phyloP scores from a whole-genome alignment of 225 moss, liverwort and hornwort species.

The Ulota crispa region DNA sequence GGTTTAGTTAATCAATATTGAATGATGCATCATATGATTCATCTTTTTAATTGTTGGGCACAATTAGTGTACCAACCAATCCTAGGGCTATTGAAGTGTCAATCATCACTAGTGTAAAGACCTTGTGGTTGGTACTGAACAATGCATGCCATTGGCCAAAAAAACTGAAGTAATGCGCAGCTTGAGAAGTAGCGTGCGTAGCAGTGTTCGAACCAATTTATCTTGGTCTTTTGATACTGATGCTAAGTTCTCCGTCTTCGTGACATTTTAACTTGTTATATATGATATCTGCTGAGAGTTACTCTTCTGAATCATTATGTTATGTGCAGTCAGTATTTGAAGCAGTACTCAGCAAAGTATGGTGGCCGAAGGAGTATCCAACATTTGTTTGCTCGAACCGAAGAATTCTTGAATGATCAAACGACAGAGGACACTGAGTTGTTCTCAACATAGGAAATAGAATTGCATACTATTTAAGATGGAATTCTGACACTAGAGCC shows the following conservation, averaged over 20 bases:
- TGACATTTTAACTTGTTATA: neutral
- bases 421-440: neutral
- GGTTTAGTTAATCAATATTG: neutral
- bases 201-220: neutral
- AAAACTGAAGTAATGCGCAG: neutral
- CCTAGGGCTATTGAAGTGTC: neutral
- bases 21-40: neutral
- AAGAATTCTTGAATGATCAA: conserved; percentile 35
- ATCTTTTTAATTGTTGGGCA: neutral
- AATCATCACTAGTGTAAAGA: neutral
- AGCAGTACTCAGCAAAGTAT: conserved; percentile 27
- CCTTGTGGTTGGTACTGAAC: neutral
- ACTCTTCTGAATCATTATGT: neutral
- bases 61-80: neutral
- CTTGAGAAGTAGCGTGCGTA: neutral
- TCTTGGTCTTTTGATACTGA: neutral
- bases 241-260: neutral
- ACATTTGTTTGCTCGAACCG: conserved; percentile 14
- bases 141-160: neutral
- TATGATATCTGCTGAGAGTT: neutral
- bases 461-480: neutral
- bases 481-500: conserved; percentile 11
- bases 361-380: conserved; percentile 7
- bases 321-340: conserved; percentile 29
- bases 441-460: conserved; percentile 6